A percentile compares a stretch with the other conserved stretches of the same genome.
These are phyloP conservation scores for Fonsecaea nubica DNA, from an alignment of 2,329 filamentous ascomycete species.

Conservation along the genomic window DNA sequence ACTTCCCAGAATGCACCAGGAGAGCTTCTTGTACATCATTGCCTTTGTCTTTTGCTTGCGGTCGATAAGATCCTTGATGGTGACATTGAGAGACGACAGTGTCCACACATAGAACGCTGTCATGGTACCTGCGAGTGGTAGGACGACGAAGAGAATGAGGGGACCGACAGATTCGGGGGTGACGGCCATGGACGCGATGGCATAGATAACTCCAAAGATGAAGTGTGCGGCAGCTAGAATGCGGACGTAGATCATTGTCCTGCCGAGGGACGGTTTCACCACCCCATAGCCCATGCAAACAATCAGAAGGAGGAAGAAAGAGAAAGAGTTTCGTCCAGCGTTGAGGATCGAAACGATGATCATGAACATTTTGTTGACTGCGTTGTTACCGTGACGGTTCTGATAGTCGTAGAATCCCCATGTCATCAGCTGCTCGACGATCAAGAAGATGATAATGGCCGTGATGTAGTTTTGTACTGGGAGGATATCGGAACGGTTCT, in stretches of 20 bases:
- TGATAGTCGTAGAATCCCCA: conserved; percentile 99
- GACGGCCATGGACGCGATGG: conserved; percentile 84
- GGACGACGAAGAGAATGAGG: conserved; percentile 87
- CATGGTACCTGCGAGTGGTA: conserved; percentile 87
- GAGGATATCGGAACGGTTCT: conserved; percentile 92
- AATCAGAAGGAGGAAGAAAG: conserved; percentile 95
- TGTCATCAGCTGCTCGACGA: conserved; percentile 96
- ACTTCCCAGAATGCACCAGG: conserved; percentile 94
- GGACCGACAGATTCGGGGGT: conserved; percentile 89
- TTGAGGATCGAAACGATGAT: conserved; percentile 92
- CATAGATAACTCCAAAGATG: conserved; percentile 85
- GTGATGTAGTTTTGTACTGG: conserved; percentile 99
- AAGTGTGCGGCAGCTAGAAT: conserved; percentile 92
- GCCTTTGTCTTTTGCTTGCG: conserved; percentile 94
- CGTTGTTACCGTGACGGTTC: conserved; percentile 84
- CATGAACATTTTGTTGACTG: conserved; percentile 83
- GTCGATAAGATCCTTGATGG: conserved; percentile 93
- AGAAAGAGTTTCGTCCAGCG: conserved; percentile 94
- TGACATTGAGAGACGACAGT: conserved; percentile 89
- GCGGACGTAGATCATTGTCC: conserved; percentile 92
- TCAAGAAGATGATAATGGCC: conserved; percentile 90
- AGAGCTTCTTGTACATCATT: conserved; percentile 95
- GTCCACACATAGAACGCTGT: conserved; percentile 99
- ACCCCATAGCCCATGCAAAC: conserved; percentile 99
- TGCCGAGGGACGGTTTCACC: conserved; percentile 89